Evolutionary conservation across 106 monocot genomes (phyloP), one percentile per base, ranked within the genome.

Genomic region (Narthecium ossifragum): DNA sequence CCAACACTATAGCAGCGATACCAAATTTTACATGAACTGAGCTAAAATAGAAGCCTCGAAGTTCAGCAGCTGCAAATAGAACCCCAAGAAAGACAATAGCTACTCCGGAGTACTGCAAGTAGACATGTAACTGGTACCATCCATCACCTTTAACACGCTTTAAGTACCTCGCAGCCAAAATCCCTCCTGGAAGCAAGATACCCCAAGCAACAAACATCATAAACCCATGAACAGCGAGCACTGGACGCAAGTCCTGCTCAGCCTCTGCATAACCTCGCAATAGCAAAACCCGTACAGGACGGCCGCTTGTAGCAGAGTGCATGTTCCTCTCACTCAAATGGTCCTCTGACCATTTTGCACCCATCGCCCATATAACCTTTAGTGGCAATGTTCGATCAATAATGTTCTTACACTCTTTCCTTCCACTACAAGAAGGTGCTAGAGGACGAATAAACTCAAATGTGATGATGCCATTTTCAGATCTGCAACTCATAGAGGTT

Each of bases 191-290:
- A 46, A 96, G 72, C 63, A 96, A 70, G 15, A 96, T 51, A 11
- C 83, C 94, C 85, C 85, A 96, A 26, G 94, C 80, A 18, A 96
- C 80, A 74, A 96, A 96, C 94, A 96, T 96, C 85, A 96, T 83
- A 54, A 96, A 96, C 30, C 94, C 94, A 76, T 96, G 94, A 75
- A 96, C 85, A 52, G 78, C 89, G 38, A 96, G 76, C 68, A 82
- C 80, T 23, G 82, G 89, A 12, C 82, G 74, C 26, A 96, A 46
- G 45, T 96, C 86, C 70, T 90, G 80, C 61, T 86, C 94, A 17
- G 82, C 86, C 74, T 86, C 85, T 36, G 80, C 75, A 33, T 83
- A 86, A 26, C 90, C 86, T 46, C 62, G 70, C 60, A 86, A 63
- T 37, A 90, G 54, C 63, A 90, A 56, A 51, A 96, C 80, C 26